Evolutionary conservation across 176 grass and related monocot species (phyloP), one percentile per base, ranked within the genome.

Genomic region (Rhipidocladum racemiflorum): DNA sequence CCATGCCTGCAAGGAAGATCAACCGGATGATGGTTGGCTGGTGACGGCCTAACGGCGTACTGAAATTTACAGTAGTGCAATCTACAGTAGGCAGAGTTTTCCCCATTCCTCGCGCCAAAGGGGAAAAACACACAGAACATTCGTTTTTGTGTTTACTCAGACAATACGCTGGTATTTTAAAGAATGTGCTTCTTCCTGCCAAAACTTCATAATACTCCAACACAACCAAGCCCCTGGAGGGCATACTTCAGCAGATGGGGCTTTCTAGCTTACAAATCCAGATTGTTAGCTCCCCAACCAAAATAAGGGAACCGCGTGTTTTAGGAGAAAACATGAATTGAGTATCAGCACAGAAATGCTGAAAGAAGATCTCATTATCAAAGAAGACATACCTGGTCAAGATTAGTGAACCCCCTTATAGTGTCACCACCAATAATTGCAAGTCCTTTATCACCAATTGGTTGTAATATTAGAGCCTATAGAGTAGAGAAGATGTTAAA

Each of bases 381-480:
- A 53, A 9, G 16, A 82, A 84, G 6, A 7, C 23, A 79, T 54
- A 85, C 95, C 88, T 98, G 95, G 80, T 93, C 92, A 84, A 91
- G 54, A 72, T 88, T 88, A 43, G 86, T 98, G 82, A 98, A 93
- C 21, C 89, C 95, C 84, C 90, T 98, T 51, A 98, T 85, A 82
- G 82, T 95, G 51, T 98, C 92, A 17, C 95, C 95, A 57, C 95
- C 95, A 77, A 93, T 70, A 45, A 93, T 72, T 67, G 82, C 87
- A 77, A 98, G 74, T 83, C 95, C 95, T 64, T 61, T 88, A 74
- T 98, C 82, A 10, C 92, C 95, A 72, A 98, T 86, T 74, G 88
- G 92, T 76, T 98, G 95, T 23, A 98, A 74, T 76, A 98, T 91
- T 61, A 98, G 81, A 16, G 90, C 87, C 92, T 98, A 28, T 34